A percentile compares a stretch with the other conserved stretches of the same genome.
These are phyloP conservation scores for Xylaria nigripes DNA, from an alignment of 495 filamentous ascomycete species.

Conservation along the genomic window DNA sequence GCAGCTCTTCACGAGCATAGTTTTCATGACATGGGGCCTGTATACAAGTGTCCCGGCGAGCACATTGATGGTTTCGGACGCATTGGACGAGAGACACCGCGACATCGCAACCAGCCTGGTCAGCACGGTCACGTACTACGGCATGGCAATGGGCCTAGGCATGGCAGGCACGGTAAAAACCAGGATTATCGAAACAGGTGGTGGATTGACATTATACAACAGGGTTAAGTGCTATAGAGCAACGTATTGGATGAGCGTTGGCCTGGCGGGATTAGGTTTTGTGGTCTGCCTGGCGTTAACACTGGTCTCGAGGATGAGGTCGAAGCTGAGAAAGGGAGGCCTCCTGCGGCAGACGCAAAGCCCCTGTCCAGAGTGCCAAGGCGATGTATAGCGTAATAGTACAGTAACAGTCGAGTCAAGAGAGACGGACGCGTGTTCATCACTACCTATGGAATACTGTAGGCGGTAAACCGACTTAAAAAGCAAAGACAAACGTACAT, in stretches of 20 bases:
- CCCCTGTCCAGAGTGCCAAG: background rate
- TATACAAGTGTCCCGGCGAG: constrained; percentile 54
- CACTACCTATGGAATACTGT: too few relatives aligned
- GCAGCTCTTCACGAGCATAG: constrained; percentile 44
- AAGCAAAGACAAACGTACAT: too few relatives aligned
- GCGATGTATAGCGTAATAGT: background rate
- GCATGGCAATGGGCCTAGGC: constrained; percentile 57
- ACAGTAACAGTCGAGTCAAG: too few relatives aligned
- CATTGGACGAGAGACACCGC: constrained; percentile 45
- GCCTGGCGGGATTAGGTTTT: constrained; percentile 40
- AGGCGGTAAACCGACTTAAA: too few relatives aligned
- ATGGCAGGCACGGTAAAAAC: constrained; percentile 57
- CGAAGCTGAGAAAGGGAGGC: background rate
- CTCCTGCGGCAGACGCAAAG: background rate
- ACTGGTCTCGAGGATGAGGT: background rate
- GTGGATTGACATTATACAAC: constrained; percentile 31
- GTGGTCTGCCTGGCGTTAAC: constrained; percentile 21
- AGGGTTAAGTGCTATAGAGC: constrained; percentile 42
- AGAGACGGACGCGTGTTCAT: background rate
- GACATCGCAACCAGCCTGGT: constrained; percentile 55
- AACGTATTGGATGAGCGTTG: constrained; percentile 49
- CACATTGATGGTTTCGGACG: constrained; percentile 47
- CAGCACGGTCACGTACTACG: constrained; percentile 58
- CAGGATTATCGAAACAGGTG: constrained; percentile 35
- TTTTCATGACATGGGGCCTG: constrained; percentile 51